A percentile compares a stretch with the other conserved stretches of the same genome.
These are phyloP conservation scores for Phlyctochytrium arcticum DNA, from an alignment of 192 early-diverging fungal genomes.

Conservation along the genomic window DNA sequence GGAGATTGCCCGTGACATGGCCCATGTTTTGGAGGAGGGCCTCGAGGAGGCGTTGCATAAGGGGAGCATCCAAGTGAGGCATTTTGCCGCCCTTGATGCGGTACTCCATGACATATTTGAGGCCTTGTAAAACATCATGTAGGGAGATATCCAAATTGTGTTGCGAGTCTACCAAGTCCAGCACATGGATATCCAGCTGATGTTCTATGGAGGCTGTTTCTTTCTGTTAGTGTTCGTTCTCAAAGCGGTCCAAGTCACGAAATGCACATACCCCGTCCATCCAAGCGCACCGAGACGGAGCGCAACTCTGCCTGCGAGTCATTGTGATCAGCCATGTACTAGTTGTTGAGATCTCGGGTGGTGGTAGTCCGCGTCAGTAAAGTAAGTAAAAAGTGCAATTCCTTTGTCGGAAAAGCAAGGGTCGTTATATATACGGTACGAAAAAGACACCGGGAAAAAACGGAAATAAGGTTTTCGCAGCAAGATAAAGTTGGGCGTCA, in stretches of 20 bases:
- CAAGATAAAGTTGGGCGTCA: too few species aligned
- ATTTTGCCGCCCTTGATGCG: slow-evolving; percentile 82
- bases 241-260: too few species aligned
- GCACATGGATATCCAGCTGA: slow-evolving; percentile 65
- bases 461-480: too few species aligned
- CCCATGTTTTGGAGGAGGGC: slow-evolving; percentile 80
- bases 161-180: slow-evolving; percentile 77
- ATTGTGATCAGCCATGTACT: slow-evolving; percentile 12
- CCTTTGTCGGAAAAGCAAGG: too few species aligned
- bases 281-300: slow-evolving; percentile 45
- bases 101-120: slow-evolving; percentile 94
- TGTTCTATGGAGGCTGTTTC: slow-evolving; percentile 52
- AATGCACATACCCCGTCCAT: slow-evolving; percentile 39
- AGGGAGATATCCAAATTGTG: slow-evolving; percentile 65
- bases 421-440: too few species aligned
- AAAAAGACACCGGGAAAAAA: too few species aligned
- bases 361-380: too few species aligned
- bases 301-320: slow-evolving; percentile 25
- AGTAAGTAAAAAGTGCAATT: too few species aligned
- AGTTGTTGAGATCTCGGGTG: too few species aligned
- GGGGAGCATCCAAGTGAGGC: slow-evolving; percentile 67
- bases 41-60: slow-evolving; percentile 86
- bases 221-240: too few species aligned
- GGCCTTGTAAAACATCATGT: slow-evolving; percentile 76
- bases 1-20: slow-evolving; percentile 54